Evolutionary conservation across 2,329 filamentous ascomycete genomes (phyloP).

Genomic region (Amesomyces nigricolor): DNA sequence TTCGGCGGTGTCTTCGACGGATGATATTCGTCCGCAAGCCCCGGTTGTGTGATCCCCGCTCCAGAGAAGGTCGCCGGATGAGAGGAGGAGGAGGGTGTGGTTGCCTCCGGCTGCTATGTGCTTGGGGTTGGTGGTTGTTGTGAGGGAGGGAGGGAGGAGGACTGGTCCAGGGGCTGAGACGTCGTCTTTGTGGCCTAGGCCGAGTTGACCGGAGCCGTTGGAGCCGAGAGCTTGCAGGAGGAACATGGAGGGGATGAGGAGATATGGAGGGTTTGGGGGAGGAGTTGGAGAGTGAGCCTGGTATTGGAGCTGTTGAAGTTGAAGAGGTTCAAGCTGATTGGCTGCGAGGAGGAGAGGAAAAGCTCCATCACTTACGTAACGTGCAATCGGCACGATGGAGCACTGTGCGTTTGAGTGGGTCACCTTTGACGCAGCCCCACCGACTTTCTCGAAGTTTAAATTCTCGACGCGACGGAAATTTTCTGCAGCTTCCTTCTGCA

Average conservation of each 20-base stretch:
- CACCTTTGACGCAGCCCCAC: not conserved
- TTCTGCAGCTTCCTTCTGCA: not conserved
- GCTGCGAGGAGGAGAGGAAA: not conserved
- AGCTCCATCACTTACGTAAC: not conserved
- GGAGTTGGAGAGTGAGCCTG: not conserved
- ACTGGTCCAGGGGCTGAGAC: slow-evolving; percentile 60
- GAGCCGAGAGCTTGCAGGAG: slow-evolving; percentile 54
- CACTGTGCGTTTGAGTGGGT: slow-evolving; percentile 2
- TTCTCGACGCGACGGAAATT: slow-evolving; percentile 6
- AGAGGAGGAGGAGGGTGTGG: slow-evolving; percentile 71
- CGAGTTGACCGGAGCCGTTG: slow-evolving; percentile 71
- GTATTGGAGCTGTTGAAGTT: not conserved
- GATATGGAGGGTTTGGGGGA: no score
- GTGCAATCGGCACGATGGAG: not conserved
- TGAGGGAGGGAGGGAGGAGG: slow-evolving; percentile 42
- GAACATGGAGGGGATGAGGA: not conserved
- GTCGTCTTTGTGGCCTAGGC: slow-evolving; percentile 65
- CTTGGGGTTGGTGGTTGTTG: slow-evolving; percentile 28
- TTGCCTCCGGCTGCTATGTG: slow-evolving; percentile 66
- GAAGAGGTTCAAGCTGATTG: not conserved
- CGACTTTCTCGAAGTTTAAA: slow-evolving; percentile 3
- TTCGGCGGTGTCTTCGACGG: slow-evolving; percentile 17
- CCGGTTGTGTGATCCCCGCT: slow-evolving; percentile 55
- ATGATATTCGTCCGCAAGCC: slow-evolving; percentile 42
- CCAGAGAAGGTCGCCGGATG: slow-evolving; percentile 54